Evolutionary conservation across 2,329 filamentous ascomycete genomes (phyloP).

Genomic region (Thielaviopsis populi): DNA sequence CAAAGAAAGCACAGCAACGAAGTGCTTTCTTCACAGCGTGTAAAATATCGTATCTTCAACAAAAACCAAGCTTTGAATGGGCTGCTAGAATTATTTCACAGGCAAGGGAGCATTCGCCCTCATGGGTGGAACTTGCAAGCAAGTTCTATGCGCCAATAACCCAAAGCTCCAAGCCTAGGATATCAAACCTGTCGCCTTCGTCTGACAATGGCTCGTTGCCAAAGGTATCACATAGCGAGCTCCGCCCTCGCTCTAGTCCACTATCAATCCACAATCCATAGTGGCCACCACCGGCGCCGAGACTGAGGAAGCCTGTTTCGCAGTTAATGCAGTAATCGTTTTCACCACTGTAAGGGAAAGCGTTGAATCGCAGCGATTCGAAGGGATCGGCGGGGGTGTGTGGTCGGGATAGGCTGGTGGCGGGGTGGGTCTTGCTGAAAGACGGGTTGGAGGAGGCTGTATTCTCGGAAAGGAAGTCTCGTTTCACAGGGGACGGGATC

Average conservation of each 20-base stretch:
- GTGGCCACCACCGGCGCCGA: constrained; percentile 77
- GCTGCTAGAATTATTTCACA: not conserved
- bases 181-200: constrained; percentile 79
- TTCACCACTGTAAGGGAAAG: constrained; percentile 86
- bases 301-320: constrained; percentile 66
- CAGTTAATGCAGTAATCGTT: constrained; percentile 97
- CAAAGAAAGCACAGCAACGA: not conserved
- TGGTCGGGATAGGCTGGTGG: constrained; percentile 20
- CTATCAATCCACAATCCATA: constrained; percentile 92
- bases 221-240: constrained; percentile 74
- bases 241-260: constrained; percentile 68
- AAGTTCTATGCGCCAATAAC: constrained; percentile 48
- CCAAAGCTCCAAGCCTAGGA: constrained; percentile 88
- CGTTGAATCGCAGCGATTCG: constrained; percentile 83
- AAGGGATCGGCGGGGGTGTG: constrained; percentile 20
- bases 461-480: constrained; percentile 22
- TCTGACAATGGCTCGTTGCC: constrained; percentile 90
- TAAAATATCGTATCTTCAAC: not conserved
- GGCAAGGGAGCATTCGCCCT: not conserved
- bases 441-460: constrained; percentile 22
- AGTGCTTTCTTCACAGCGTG: not conserved
- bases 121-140: constrained; percentile 9
- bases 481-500: constrained; percentile 21
- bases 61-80: not conserved
- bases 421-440: constrained; percentile 1